Percentiles rank a stretch among this genome's conserved stretches.
Evolutionary conservation across 495 filamentous ascomycete genomes (phyloP).

Genomic region (Neurospora tetrasperma): DNA sequence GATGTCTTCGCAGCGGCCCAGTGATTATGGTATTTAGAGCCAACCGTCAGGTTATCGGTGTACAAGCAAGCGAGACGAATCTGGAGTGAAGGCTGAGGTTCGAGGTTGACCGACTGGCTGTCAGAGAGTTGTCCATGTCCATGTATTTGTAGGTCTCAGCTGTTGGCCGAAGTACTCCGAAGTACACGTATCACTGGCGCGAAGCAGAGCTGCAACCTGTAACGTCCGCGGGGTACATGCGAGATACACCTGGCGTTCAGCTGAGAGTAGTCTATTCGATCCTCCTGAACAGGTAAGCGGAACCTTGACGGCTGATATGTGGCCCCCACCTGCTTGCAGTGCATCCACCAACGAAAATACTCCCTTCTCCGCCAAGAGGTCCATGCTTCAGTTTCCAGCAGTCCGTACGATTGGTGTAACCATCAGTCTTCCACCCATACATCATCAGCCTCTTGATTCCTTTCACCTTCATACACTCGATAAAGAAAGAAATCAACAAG

Average conservation of each 20-base stretch:
- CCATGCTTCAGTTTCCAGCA: neutral
- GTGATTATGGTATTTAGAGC: neutral
- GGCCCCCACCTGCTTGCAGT: neutral
- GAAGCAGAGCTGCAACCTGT: neutral
- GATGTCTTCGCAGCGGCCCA: neutral
- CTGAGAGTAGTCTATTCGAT: neutral
- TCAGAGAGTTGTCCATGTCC: neutral
- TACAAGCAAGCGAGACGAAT: neutral
- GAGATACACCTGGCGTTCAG: neutral
- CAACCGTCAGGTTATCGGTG: neutral
- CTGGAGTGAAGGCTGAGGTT: neutral
- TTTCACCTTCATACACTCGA: neutral
- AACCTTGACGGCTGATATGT: neutral
- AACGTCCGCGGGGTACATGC: neutral
- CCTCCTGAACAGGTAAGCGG: neutral
- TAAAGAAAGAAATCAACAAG: neutral
- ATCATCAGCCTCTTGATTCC: neutral
- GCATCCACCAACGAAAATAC: neutral
- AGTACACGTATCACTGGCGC: neutral
- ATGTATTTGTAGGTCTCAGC: neutral
- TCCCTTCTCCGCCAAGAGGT: neutral
- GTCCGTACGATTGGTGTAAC: too few relatives aligned
- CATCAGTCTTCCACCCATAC: neutral
- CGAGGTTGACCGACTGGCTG: neutral
- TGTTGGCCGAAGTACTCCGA: neutral